These are phyloP conservation scores for Hemisphaericaspora subhashii DNA, from an alignment of 1,139 yeast species.

Conservation along the genomic window DNA sequence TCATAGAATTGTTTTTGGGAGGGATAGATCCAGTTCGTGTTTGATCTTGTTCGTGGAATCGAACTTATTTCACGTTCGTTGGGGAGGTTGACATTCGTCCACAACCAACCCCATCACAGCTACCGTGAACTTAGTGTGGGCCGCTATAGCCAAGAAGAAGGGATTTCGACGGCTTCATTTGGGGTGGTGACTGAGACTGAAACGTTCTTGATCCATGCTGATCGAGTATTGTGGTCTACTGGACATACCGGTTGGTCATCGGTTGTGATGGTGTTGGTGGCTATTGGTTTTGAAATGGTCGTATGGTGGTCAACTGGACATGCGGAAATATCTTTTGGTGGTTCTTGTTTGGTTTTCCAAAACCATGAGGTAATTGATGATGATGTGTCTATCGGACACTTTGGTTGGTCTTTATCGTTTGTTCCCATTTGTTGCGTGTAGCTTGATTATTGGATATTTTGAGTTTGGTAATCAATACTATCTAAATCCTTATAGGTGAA, in stretches of 20 bases:
- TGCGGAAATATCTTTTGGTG: neutral
- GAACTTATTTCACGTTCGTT: conserved; percentile 76
- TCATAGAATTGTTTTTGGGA: conserved; percentile 92
- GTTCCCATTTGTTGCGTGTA: conserved; percentile 3
- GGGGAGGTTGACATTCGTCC: conserved; percentile 48
- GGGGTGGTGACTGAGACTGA: conserved; percentile 29
- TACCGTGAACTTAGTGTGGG: too few species aligned
- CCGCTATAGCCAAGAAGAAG: conserved; percentile 12
- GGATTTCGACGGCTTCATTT: conserved; percentile 40
- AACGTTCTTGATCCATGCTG: conserved; percentile 52
- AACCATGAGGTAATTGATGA: conserved; percentile 53
- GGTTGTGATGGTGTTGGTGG: neutral
- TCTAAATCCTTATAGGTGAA: too few species aligned
- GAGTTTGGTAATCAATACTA: conserved; percentile 1
- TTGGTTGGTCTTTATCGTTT: conserved; percentile 15
- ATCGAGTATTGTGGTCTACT: conserved; percentile 62
- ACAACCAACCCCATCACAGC: too few species aligned
- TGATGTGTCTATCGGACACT: conserved; percentile 32
- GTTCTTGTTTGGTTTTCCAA: conserved; percentile 2
- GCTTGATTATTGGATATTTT: neutral
- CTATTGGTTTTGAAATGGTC: neutral
- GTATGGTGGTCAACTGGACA: neutral
- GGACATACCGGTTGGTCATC: conserved; percentile 54
- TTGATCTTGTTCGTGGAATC: conserved; percentile 73
- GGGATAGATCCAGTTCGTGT: conserved; percentile 87